A percentile compares a stretch with the other conserved stretches of the same genome.
phyloP scores from a whole-genome alignment of 31 red algal species.

The Endocladia muricata region DNA sequence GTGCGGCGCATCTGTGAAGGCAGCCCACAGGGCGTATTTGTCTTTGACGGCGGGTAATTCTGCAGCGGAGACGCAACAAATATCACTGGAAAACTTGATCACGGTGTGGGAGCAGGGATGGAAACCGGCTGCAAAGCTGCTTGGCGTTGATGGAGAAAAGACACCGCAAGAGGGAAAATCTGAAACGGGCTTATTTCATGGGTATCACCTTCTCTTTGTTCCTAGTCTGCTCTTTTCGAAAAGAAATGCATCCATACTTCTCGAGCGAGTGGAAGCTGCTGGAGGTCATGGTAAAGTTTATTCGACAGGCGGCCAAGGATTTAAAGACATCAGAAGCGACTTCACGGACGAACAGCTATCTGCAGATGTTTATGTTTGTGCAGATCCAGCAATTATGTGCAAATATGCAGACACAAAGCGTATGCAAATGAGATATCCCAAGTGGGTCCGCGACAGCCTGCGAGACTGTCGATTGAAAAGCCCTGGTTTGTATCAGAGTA shows the following conservation, averaged over 20 bases:
- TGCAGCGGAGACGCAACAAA: background rate
- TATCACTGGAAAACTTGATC: background rate
- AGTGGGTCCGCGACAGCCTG: slow-evolving; percentile 50
- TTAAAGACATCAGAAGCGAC: background rate
- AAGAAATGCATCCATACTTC: slow-evolving; percentile 5
- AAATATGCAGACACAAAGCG: slow-evolving; percentile 17
- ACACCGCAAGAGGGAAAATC: background rate
- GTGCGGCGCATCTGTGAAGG: background rate
- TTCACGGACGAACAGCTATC: background rate
- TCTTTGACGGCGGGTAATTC: background rate
- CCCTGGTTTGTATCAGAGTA: slow-evolving; percentile 8
- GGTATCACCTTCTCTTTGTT: slow-evolving; percentile 24
- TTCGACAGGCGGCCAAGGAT: background rate
- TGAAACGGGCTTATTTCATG: background rate
- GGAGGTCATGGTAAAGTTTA: slow-evolving; percentile 6
- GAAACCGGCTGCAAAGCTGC: background rate
- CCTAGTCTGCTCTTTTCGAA: slow-evolving; percentile 45
- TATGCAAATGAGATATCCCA: slow-evolving; percentile 19
- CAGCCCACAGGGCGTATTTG: background rate
- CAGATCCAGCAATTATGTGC: slow-evolving; percentile 15
- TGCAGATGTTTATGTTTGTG: slow-evolving; percentile 14
- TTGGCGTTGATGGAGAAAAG: background rate
- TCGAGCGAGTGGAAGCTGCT: slow-evolving; percentile 8
- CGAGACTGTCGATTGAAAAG: slow-evolving; percentile 43
- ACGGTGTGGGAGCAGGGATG: background rate